Conservation (phyloP, 169 alveolate species). For the Amoebophrya sp. region DNA sequence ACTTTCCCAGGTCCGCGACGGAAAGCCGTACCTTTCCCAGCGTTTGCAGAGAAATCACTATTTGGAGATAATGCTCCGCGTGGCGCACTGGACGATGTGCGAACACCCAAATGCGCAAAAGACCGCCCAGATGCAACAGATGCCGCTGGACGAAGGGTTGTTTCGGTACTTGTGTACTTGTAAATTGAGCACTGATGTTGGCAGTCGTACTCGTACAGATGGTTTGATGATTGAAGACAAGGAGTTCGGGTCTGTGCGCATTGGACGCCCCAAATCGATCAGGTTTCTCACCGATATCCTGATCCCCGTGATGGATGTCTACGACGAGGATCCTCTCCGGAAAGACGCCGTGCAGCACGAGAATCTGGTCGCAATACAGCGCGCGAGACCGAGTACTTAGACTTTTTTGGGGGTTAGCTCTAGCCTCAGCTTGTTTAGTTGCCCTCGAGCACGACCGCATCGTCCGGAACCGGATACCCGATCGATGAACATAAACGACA, state of each 20-base stretch:
- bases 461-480: neutral
- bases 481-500: neutral
- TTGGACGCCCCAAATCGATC: no score
- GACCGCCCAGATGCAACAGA: neutral
- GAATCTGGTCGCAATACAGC: conserved; percentile 25
- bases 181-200: neutral
- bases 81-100: conserved; percentile 28
- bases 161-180: neutral
- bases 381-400: neutral
- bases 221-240: no score
- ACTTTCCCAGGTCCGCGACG: conserved; percentile 8
- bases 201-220: no score
- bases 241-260: no score
- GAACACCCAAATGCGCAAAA: conserved; percentile 19
- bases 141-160: neutral
- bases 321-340: conserved; percentile 32
- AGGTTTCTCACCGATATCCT: conserved; percentile 32
- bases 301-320: conserved; percentile 32
- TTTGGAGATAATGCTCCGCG: conserved; percentile 26
- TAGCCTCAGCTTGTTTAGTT: neutral
- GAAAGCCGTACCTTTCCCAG: conserved; percentile 23
- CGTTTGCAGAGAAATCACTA: conserved; percentile 25
- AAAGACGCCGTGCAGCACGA: conserved; percentile 33
- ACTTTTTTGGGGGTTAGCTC: neutral
- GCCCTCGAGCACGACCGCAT: neutral